Evolutionary conservation across 805 yeast species (phyloP).

Genomic region (Metschnikowia borealis): DNA sequence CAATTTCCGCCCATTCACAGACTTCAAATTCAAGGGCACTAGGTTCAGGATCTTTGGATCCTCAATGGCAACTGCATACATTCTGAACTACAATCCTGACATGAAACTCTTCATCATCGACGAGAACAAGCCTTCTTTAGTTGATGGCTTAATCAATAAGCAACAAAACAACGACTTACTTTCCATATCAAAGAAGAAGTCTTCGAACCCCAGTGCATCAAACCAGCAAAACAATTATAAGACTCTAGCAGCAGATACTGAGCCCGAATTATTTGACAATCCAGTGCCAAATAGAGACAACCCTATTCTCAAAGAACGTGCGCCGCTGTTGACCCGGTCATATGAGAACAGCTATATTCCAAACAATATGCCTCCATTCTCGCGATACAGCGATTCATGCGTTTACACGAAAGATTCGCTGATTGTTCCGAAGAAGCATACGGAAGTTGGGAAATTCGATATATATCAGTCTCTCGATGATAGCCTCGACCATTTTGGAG

Average conservation of each 20-base stretch:
- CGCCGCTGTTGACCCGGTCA: constrained; percentile 5
- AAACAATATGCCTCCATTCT: constrained; percentile 37
- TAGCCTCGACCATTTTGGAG: not conserved
- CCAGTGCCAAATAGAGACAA: constrained; percentile 30
- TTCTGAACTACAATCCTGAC: constrained; percentile 28
- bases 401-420: constrained; percentile 19
- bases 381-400: constrained; percentile 28
- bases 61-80: constrained; percentile 27
- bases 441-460: constrained; percentile 34
- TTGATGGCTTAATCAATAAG: constrained; percentile 32
- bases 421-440: constrained; percentile 33
- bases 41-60: constrained; percentile 39
- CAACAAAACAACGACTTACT: constrained; percentile 6
- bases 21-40: constrained; percentile 34
- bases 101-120: constrained; percentile 34
- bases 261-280: constrained; percentile 19
- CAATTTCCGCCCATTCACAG: constrained; percentile 36
- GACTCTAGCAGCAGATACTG: not conserved
- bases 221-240: not conserved
- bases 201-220: not conserved
- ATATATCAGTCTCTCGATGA: constrained; percentile 28
- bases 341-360: constrained; percentile 21
- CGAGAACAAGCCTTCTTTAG: constrained; percentile 30
- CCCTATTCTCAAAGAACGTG: constrained; percentile 20
- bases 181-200: constrained; percentile 1